Evolutionary conservation across 495 filamentous ascomycete species (phyloP), one percentile per base, ranked within the genome.

Genomic region (Penicillium dipodomyicola): DNA sequence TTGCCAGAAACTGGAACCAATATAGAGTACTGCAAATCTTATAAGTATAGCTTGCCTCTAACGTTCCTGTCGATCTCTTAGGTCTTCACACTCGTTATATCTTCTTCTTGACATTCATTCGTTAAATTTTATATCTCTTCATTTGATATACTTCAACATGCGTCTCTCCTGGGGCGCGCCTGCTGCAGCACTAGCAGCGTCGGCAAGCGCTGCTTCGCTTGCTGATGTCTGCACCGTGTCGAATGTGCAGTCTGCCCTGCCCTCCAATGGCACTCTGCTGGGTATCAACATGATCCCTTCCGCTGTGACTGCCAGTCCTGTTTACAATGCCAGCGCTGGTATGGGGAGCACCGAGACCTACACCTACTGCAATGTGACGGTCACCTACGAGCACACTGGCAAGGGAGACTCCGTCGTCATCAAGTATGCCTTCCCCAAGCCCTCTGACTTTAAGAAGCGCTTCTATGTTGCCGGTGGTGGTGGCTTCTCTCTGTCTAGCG

Each of bases 401-500:
- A 68, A 65, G 61, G 59, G 45, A 12, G 68, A 72, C 42, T 56
- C 55, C 15, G 58, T 74, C 25, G 60, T 68, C 49, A 57, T 71
- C 57, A 67, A 69, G 55, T 71, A 69, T 33, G 69, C 64, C 41
- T 65, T 74, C 56, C 71, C 71, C 14, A 57, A 58, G 29, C 69
- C 69, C 14, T 59, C 61, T 7, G 65, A 68, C 40, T 74, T 69
- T 65, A 66, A 74, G 59, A 69, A 67, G 56, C 71, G 71, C 12
- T 74, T 71, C 63, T 72, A 72, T 52, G 69, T 72, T 23, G 69
- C 69, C 27, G 71, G 71, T 23, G 71, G 71, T 22, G 69, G 69
- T 29, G 71, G 71, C 17, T 74, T 59, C 54, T 67, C 67, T 20
- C 57, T 67, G 14, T 63, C 61, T 23, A 51, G 49, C 49, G 49